These are phyloP conservation scores for Blepharisma stoltei DNA, from an alignment of 73 alveolate genomes.

Conservation along the genomic window DNA sequence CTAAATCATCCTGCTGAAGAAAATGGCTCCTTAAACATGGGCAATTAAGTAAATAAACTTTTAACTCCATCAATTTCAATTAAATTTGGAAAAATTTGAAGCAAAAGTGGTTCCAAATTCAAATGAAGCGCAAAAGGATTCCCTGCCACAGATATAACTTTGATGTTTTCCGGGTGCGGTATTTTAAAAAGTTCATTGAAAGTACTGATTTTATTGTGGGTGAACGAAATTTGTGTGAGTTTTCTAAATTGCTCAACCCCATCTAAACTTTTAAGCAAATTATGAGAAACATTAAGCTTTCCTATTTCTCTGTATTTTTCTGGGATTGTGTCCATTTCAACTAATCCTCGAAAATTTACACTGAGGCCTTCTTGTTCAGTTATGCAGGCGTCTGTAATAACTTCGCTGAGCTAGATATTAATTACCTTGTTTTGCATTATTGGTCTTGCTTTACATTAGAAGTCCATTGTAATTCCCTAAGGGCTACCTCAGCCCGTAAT, in stretches of 20 bases:
- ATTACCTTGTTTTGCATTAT: background rate
- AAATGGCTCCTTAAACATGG: no score
- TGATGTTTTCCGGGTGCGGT: background rate
- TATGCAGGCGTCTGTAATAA: background rate
- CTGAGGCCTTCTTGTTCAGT: background rate
- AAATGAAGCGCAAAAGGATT: slow-evolving; percentile 13
- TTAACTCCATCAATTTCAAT: background rate
- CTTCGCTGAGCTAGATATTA: background rate
- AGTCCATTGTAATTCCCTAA: no score
- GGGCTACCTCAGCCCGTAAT: no score
- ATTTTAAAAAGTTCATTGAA: background rate
- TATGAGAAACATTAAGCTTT: slow-evolving; percentile 5
- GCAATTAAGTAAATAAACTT: no score
- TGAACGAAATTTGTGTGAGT: background rate
- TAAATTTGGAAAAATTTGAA: slow-evolving; percentile 6
- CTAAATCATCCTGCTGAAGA: no score
- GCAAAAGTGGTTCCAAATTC: background rate
- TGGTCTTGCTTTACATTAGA: no score
- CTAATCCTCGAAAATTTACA: background rate
- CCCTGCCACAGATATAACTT: background rate
- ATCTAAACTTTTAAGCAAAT: background rate
- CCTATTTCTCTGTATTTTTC: background rate
- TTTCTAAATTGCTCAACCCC: background rate
- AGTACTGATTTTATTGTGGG: background rate
- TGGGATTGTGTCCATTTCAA: slow-evolving; percentile 1